Base-by-base conservation (phyloP, 495 filamentous ascomycete species). In the Podospora australis region DNA sequence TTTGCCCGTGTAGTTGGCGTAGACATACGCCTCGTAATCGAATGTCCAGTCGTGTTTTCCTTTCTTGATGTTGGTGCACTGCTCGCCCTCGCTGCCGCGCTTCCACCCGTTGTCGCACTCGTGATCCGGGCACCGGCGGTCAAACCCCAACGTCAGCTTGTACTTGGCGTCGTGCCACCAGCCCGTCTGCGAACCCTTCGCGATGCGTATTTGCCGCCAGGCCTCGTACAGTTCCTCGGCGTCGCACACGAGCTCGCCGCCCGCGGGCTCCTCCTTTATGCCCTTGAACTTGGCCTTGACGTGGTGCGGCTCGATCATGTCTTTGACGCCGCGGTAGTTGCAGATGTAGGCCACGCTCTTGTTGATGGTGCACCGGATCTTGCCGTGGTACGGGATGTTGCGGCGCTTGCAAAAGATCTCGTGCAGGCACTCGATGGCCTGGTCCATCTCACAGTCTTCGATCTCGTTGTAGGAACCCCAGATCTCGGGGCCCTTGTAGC, bases 61-160 rank as follows among this genome's bases (percentile, higher is more conserved):
- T 20, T 46, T 46, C 22, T 46, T 45, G 9, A 55, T 54, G 14
- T 48, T 47, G 6, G 41, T 46, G 21, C 53, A 55, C 48, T 51
- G 48, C 29, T 55, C 53, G 26, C 36, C 43, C 21, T 43, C 29
- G 39, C 20, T 44, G 28, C 24, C 43, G 3, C 14, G 13, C 48
- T 44, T 48, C 53, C 53, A 55, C 7, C 53, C 53, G n/a, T 55
- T 55, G 38, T 55, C 53, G 48, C 53, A 55, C 53, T 50, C 44
- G 35, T 44, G 34, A 32, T 48, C 6, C 20, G 28, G 29, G 44
- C 53, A 55, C 10, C 48, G 26, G 9, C 24, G 21, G 44, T 55
- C 53, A 28, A 55, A 55, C 17, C 53, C 53, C 7, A 23, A 43
- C 36, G 53, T 55, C n/a, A 24, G n/a, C 32, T 46, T 17, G 13